Evolutionary conservation across 257 asterid genomes (phyloP).

Genomic region (Solanum rostratum): DNA sequence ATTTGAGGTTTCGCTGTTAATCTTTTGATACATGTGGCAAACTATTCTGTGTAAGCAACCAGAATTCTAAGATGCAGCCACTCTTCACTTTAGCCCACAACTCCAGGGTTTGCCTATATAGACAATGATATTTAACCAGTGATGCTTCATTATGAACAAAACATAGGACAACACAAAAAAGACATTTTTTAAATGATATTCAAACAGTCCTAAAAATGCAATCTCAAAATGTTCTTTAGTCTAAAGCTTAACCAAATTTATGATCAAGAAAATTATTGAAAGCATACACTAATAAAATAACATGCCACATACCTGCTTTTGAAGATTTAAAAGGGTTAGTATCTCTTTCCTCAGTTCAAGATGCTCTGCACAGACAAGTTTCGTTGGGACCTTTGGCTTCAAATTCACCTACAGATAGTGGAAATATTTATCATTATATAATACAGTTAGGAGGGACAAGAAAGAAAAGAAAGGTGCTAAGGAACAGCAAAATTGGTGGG

Average conservation of each 20-base stretch:
- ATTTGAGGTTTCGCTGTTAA: neutral
- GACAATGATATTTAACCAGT: neutral
- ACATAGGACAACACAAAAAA: neutral
- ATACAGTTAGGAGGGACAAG: neutral
- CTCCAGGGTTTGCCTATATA: neutral
- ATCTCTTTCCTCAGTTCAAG: slow-evolving; percentile 96
- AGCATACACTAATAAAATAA: neutral
- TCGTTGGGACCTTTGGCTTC: slow-evolving; percentile 95
- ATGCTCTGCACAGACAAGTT: slow-evolving; percentile 86
- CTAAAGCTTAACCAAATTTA: neutral
- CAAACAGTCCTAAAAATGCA: neutral
- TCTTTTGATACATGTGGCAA: neutral
- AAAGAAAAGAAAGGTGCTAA: neutral
- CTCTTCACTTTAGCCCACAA: neutral
- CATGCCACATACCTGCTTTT: slow-evolving; percentile 57
- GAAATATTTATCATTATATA: neutral
- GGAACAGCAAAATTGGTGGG: neutral
- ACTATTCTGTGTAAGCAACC: neutral
- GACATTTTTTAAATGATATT: neutral
- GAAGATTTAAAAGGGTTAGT: slow-evolving; percentile 75
- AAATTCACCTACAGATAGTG: slow-evolving; percentile 60
- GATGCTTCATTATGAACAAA: neutral
- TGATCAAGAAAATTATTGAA: neutral
- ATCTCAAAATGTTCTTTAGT: neutral
- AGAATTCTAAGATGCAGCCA: neutral